phyloP scores from a whole-genome alignment of 805 yeast genomes.

The Candida ovalis region DNA sequence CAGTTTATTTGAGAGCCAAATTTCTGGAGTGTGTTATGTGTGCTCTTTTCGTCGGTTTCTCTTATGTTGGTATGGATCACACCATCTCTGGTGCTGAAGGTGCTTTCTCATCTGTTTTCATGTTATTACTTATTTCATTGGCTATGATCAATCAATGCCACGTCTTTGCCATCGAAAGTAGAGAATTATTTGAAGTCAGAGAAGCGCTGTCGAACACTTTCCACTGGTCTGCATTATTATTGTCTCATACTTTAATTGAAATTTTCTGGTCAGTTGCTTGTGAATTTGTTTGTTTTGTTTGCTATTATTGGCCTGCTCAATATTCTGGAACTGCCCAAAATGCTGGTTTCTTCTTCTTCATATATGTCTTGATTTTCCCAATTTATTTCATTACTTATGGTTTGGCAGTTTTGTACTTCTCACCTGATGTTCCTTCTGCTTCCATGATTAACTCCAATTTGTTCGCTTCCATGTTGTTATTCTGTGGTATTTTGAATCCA shows the following conservation, averaged over 20 bases:
- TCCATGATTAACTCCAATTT: conserved; percentile 54
- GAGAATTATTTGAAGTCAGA: conserved; percentile 65
- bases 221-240: conserved; percentile 59
- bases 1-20: conserved; percentile 48
- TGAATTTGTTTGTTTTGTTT: conserved; percentile 44
- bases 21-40: conserved; percentile 40
- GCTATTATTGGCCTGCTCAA: conserved; percentile 34
- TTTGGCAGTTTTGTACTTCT: conserved; percentile 49
- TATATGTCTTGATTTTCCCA: conserved; percentile 37
- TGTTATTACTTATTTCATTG: conserved; percentile 57
- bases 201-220: conserved; percentile 68
- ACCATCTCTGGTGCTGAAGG: conserved; percentile 54
- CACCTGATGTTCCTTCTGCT: conserved; percentile 68
- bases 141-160: conserved; percentile 63
- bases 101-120: conserved; percentile 48
- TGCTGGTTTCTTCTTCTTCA: conserved; percentile 45
- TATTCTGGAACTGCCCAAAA: conserved; percentile 35
- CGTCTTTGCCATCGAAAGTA: conserved; percentile 50
- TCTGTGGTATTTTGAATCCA: conserved; percentile 69
- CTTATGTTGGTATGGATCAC: conserved; percentile 55
- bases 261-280: conserved; percentile 53
- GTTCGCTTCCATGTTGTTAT: conserved; percentile 55
- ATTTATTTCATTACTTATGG: conserved; percentile 50
- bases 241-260: conserved; percentile 54
- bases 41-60: conserved; percentile 49